Evolutionary conservation across 2,329 filamentous ascomycete species (phyloP).

Genomic region (Fusarium devonianum): DNA sequence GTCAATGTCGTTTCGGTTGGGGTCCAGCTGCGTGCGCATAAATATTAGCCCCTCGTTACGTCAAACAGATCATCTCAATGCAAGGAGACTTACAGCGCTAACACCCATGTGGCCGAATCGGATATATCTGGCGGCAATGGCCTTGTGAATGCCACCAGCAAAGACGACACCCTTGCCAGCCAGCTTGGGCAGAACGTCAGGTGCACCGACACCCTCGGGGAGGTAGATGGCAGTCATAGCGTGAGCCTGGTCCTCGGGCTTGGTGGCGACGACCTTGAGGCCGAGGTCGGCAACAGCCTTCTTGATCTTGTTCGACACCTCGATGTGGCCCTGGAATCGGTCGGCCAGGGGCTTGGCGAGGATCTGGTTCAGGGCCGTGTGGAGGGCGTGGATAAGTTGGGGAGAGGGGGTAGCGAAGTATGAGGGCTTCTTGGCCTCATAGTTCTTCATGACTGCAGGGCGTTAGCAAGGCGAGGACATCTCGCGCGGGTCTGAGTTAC

Average conservation of each 20-base stretch:
- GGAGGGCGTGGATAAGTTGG: conserved; percentile 89
- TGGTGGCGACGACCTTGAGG: conserved; percentile 83
- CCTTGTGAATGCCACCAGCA: conserved; percentile 94
- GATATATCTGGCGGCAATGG: conserved; percentile 92
- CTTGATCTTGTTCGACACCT: conserved; percentile 86
- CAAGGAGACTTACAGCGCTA: conserved; percentile 69
- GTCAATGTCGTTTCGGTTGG: conserved; percentile 80
- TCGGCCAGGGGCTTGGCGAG: conserved; percentile 80
- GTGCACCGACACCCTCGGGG: conserved; percentile 80
- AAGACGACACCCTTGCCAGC: conserved; percentile 90
- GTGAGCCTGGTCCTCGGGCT: conserved; percentile 91
- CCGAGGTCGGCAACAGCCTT: conserved; percentile 80
- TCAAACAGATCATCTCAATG: neutral
- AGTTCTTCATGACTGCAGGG: conserved; percentile 89
- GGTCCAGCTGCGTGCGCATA: conserved; percentile 66
- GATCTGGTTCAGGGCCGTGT: conserved; percentile 88
- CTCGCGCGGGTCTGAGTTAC: conserved; percentile 37
- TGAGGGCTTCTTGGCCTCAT: conserved; percentile 95
- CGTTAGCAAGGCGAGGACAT: conserved; percentile 22
- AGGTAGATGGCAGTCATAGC: conserved; percentile 98
- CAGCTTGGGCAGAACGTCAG: conserved; percentile 85
- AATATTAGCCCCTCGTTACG: conserved; percentile 30
- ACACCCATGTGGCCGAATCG: conserved; percentile 98
- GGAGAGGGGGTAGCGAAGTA: conserved; percentile 98
- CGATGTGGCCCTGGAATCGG: conserved; percentile 82